Percentiles rank a stretch among this genome's conserved stretches.
These are phyloP conservation scores for Yamadazyma diddensiae DNA, from an alignment of 1,139 yeast genomes.

Conservation along the genomic window DNA sequence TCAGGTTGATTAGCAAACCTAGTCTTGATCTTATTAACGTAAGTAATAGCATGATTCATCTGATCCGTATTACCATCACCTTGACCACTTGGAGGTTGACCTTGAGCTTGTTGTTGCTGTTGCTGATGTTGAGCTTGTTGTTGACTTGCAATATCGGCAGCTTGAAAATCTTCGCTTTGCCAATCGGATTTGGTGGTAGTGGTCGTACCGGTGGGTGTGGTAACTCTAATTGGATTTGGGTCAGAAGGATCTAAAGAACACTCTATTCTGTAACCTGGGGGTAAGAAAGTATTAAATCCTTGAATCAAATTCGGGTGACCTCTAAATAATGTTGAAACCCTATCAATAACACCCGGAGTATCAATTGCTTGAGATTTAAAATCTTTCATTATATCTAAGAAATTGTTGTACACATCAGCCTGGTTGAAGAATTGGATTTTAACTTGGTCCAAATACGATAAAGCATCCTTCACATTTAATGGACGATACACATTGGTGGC, in stretches of 20 bases:
- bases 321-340: constrained; percentile 85
- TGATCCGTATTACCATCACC: constrained; percentile 81
- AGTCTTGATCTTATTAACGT: constrained; percentile 93
- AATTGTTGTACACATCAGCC: constrained; percentile 94
- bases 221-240: constrained; percentile 89
- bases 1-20: constrained; percentile 94
- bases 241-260: constrained; percentile 88
- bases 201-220: constrained; percentile 92
- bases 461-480: constrained; percentile 91
- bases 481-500: constrained; percentile 68
- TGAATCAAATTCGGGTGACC: constrained; percentile 94
- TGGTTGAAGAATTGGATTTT: constrained; percentile 88
- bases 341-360: constrained; percentile 96
- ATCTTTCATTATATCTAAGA: constrained; percentile 96
- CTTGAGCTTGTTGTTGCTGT: constrained; percentile 13
- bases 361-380: constrained; percentile 94
- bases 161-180: constrained; percentile 17
- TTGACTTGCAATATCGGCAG: constrained; percentile 11
- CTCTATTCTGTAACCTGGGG: constrained; percentile 94
- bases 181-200: constrained; percentile 54
- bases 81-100: constrained; percentile 17
- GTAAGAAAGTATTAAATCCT: constrained; percentile 95
- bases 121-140: constrained; percentile 14
- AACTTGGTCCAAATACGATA: constrained; percentile 92
- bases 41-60: constrained; percentile 93